phyloP scores from a whole-genome alignment of 768 basidiomycete species.

The Clathrus columnatus region DNA sequence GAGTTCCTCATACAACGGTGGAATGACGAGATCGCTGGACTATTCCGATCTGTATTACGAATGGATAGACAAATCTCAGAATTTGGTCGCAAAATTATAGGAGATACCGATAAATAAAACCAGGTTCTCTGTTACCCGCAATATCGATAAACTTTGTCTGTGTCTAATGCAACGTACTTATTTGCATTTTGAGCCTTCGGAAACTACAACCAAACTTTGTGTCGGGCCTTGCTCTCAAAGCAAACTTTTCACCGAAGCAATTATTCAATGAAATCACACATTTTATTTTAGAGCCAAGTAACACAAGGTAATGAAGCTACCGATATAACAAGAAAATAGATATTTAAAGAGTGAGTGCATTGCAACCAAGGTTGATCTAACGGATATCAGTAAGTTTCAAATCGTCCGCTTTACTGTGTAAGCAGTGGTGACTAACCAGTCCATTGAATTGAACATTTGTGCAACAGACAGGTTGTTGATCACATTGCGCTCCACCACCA shows the following conservation, averaged over 20 bases:
- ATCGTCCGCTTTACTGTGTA: no score
- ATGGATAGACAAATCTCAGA: slow-evolving; percentile 33
- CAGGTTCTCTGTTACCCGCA: not conserved
- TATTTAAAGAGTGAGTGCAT: not conserved
- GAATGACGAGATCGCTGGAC: slow-evolving; percentile 46
- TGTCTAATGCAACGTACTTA: no score
- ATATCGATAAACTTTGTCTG: not conserved
- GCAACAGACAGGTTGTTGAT: slow-evolving; percentile 20
- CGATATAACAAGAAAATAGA: not conserved
- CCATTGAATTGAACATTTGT: slow-evolving; percentile 15
- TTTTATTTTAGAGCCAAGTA: not conserved
- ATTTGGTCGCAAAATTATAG: slow-evolving; percentile 18
- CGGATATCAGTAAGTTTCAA: not conserved
- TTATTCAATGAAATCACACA: no score
- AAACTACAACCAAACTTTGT: no score
- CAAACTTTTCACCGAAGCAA: no score
- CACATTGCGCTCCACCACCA: slow-evolving; percentile 16
- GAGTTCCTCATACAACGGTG: slow-evolving; percentile 44
- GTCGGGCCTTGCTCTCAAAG: no score
- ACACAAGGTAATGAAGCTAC: not conserved
- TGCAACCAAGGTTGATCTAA: not conserved
- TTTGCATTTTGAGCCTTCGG: no score
- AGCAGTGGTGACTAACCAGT: slow-evolving; percentile 6
- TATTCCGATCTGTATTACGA: slow-evolving; percentile 34
- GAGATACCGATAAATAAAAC: not conserved